phyloP scores from a whole-genome alignment of 495 filamentous ascomycete species.

The Xylaria castorea region DNA sequence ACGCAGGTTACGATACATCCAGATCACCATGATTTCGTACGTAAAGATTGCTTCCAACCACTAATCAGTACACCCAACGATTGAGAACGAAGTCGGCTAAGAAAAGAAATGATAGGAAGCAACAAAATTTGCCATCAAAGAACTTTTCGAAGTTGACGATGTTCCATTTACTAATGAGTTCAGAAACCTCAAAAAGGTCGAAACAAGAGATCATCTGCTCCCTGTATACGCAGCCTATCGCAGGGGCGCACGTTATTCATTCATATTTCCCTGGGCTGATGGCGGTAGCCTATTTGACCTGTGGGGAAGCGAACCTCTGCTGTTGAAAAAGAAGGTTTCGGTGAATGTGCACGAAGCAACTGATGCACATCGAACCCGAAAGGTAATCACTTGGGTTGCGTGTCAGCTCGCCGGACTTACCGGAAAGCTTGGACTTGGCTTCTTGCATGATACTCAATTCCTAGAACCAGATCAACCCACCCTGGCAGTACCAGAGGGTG shows the following conservation, averaged over 20 bases:
- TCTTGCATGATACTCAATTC: slow-evolving; percentile 11
- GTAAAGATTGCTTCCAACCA: not conserved
- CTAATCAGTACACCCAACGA: not conserved
- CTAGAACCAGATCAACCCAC: not conserved
- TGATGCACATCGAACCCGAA: not conserved
- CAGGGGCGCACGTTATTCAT: not conserved
- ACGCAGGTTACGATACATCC: not conserved
- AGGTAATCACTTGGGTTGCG: not conserved
- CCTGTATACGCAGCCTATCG: not conserved
- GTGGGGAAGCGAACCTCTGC: not conserved
- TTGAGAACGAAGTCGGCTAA: not conserved
- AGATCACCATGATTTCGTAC: slow-evolving; percentile 4
- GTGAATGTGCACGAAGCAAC: not conserved
- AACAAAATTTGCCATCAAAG: not conserved
- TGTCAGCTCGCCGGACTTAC: slow-evolving; percentile 3
- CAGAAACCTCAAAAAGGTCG: not conserved
- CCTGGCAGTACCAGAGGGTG: not conserved
- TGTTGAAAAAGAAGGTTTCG: not conserved
- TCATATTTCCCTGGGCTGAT: slow-evolving; percentile 11
- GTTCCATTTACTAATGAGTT: not conserved
- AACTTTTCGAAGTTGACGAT: not conserved
- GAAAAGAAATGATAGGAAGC: not conserved
- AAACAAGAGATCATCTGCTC: not conserved
- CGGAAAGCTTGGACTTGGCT: slow-evolving; percentile 1
- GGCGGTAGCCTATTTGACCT: not conserved